phyloP scores from a whole-genome alignment of 164 flowering plant genomes.

The grape (Vitis vinifera) region DNA sequence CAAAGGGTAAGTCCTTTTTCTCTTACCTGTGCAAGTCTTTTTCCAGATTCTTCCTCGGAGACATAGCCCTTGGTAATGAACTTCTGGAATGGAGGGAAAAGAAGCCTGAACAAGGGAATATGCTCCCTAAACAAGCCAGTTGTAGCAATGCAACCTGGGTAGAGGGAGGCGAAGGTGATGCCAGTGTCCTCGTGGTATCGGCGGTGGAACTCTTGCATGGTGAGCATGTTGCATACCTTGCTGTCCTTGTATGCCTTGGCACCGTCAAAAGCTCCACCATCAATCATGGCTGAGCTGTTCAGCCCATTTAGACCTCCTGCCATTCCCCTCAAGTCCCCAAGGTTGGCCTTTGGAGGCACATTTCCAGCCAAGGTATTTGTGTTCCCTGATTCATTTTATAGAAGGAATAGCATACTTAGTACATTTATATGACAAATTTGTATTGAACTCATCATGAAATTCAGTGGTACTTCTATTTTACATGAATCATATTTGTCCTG shows the following conservation, averaged over 20 bases:
- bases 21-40: constrained; percentile 85
- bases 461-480: too few relatives aligned
- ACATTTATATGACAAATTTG: not conserved
- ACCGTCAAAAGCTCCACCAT: constrained; percentile 93
- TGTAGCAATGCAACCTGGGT: constrained; percentile 97
- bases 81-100: constrained; percentile 99
- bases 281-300: constrained; percentile 89
- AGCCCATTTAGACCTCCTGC: constrained; percentile 81
- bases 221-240: constrained; percentile 99
- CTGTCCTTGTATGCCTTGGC: constrained; percentile 99
- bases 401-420: not conserved
- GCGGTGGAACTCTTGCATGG: constrained; percentile 97
- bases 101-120: constrained; percentile 84
- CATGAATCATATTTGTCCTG: too few relatives aligned
- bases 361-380: constrained; percentile 98
- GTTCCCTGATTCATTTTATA: constrained; percentile 54
- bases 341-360: constrained; percentile 98
- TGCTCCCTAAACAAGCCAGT: constrained; percentile 93
- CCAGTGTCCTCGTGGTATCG: constrained; percentile 95
- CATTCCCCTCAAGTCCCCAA: constrained; percentile 94
- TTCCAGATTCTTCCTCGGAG: constrained; percentile 89
- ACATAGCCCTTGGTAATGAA: constrained; percentile 95
- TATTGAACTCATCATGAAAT: too few relatives aligned
- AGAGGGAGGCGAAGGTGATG: constrained; percentile 86
- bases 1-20: not conserved